Evolutionary conservation across 495 filamentous ascomycete species (phyloP).

Genomic region (Aspergillus incahuasiensis): DNA sequence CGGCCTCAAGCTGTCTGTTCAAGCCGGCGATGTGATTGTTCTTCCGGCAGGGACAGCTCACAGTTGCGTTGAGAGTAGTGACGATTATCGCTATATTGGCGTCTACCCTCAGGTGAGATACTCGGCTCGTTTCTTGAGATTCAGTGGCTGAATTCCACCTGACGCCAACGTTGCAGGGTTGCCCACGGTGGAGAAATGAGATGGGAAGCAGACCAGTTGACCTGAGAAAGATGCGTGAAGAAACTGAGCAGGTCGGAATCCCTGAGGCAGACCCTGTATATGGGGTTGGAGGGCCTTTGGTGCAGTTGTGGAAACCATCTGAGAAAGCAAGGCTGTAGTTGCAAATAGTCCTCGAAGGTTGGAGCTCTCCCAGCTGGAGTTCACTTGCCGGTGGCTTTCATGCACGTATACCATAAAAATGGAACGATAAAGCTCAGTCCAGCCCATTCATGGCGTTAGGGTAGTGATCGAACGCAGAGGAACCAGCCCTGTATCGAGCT

Average conservation of each 20-base stretch:
- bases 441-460: too few species aligned
- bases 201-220: neutral
- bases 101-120: neutral
- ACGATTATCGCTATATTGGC: neutral
- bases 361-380: too few species aligned
- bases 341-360: too few species aligned
- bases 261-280: neutral
- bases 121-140: too few species aligned
- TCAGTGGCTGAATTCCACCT: neutral
- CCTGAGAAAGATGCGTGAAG: neutral
- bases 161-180: neutral
- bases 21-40: neutral
- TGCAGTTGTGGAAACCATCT: neutral
- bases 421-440: too few species aligned
- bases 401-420: too few species aligned
- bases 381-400: too few species aligned
- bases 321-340: neutral
- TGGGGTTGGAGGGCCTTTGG: neutral
- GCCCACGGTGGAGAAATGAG: neutral
- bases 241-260: neutral
- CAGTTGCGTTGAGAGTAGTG: neutral
- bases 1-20: neutral
- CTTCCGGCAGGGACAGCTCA: neutral
- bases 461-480: too few species aligned
- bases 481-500: too few species aligned